Percentiles rank a stretch among this genome's conserved stretches.
phyloP scores from a whole-genome alignment of 208 protist genomes.

The Naegleria fowleri region DNA sequence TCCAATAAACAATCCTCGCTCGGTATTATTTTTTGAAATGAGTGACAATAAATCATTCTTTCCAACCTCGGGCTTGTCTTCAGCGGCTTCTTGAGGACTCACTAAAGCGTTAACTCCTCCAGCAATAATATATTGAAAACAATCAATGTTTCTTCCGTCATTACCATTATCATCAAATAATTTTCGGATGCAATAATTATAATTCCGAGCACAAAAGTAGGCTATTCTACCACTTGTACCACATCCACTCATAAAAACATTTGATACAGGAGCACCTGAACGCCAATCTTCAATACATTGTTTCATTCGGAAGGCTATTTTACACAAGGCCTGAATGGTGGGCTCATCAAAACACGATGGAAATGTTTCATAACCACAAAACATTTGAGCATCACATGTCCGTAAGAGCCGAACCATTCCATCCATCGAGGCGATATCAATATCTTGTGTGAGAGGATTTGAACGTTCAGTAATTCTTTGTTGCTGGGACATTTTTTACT shows the following conservation, averaged over 20 bases:
- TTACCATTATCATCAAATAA: slow-evolving; percentile 1
- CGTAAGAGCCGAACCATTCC: slow-evolving; percentile 29
- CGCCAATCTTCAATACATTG: not conserved
- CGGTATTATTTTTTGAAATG: not conserved
- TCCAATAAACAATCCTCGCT: slow-evolving; percentile 34
- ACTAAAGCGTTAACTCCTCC: slow-evolving; percentile 41
- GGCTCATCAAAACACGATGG: slow-evolving; percentile 4
- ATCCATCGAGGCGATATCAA: not conserved
- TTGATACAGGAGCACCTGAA: not conserved
- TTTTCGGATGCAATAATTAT: slow-evolving; percentile 19
- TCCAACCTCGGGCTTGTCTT: slow-evolving; percentile 31
- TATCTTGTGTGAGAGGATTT: slow-evolving; percentile 1
- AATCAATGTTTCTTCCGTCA: not conserved
- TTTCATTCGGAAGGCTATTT: not conserved
- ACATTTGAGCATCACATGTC: slow-evolving; percentile 36
- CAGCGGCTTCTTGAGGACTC: slow-evolving; percentile 31
- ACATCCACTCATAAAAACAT: slow-evolving; percentile 35
- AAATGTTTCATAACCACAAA: slow-evolving; percentile 27
- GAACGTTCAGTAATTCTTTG: slow-evolving; percentile 17
- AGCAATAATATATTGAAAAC: slow-evolving; percentile 27
- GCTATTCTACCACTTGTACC: slow-evolving; percentile 41
- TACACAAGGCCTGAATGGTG: not conserved
- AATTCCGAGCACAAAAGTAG: slow-evolving; percentile 30
- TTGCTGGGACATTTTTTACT: not conserved
- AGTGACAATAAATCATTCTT: slow-evolving; percentile 32